These are phyloP conservation scores for Aurifilum marmelostoma DNA, from an alignment of 2,329 filamentous ascomycete genomes.

Conservation along the genomic window DNA sequence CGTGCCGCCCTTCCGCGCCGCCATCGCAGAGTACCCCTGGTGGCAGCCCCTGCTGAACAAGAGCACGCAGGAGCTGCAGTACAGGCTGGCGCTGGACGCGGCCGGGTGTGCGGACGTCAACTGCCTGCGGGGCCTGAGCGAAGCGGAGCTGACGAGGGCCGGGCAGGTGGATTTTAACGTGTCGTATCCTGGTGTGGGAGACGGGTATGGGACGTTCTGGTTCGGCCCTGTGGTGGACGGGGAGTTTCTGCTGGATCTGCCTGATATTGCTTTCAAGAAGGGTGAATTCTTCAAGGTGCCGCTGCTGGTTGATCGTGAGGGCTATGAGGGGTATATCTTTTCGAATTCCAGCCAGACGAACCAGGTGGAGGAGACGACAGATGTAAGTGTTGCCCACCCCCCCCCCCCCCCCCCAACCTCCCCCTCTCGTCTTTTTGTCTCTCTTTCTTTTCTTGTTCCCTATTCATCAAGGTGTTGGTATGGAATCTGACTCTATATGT, in stretches of 20 bases:
- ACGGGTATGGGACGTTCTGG: slow-evolving; percentile 21
- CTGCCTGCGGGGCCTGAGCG: slow-evolving; percentile 43
- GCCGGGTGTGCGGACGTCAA: slow-evolving; percentile 44
- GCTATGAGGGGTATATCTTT: slow-evolving; percentile 17
- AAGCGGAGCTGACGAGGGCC: not conserved
- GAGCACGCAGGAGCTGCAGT: slow-evolving; percentile 51
- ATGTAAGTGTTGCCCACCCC: slow-evolving; percentile 19
- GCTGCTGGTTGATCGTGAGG: slow-evolving; percentile 40
- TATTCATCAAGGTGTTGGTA: no score
- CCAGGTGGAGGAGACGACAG: slow-evolving; percentile 18
- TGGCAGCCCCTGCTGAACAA: slow-evolving; percentile 51
- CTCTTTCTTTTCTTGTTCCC: no score
- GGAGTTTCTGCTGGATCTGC: slow-evolving; percentile 46
- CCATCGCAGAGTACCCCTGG: slow-evolving; percentile 52
- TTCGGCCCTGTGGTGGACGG: slow-evolving; percentile 43
- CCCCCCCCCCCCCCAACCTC: no score
- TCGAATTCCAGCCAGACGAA: slow-evolving; percentile 18
- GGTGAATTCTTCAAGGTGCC: slow-evolving; percentile 59
- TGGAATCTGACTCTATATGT: not conserved
- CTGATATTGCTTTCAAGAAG: slow-evolving; percentile 45
- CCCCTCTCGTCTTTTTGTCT: not conserved
- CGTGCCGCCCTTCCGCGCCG: slow-evolving; percentile 50
- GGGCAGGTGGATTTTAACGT: slow-evolving; percentile 10
- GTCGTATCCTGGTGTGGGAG: slow-evolving; percentile 7
- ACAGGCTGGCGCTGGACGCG: slow-evolving; percentile 41